Evolutionary conservation across 768 basidiomycete genomes (phyloP).

Genomic region (Lactarius deliciosus): DNA sequence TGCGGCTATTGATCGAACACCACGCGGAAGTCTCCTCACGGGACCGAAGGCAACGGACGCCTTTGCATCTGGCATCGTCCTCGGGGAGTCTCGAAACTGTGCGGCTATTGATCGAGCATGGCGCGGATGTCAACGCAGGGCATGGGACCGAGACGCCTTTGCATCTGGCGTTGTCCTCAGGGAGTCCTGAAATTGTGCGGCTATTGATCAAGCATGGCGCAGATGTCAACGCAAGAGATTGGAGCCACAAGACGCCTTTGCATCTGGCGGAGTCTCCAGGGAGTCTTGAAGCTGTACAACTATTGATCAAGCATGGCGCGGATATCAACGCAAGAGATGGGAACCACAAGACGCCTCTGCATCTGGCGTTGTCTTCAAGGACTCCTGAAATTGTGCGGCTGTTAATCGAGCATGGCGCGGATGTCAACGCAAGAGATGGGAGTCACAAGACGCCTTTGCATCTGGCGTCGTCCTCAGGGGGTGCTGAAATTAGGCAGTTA

Average conservation of each 20-base stretch:
- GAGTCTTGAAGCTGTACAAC: not conserved
- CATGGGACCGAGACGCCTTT: too few species aligned
- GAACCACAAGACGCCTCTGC: too few species aligned
- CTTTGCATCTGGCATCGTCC: not conserved
- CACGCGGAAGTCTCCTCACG: too few species aligned
- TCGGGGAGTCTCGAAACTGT: too few species aligned
- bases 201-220: too few species aligned
- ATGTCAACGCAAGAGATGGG: not conserved
- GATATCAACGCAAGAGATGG: too few species aligned
- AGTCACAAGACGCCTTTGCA: not conserved
- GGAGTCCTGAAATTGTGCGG: too few species aligned
- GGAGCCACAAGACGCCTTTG: not conserved
- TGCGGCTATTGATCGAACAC: too few species aligned
- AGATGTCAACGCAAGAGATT: too few species aligned
- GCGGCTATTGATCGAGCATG: too few species aligned
- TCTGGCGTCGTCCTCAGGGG: not conserved
- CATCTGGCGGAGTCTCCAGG: not conserved
- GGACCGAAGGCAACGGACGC: not conserved
- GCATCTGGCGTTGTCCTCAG: too few species aligned
- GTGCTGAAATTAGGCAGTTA: not conserved
- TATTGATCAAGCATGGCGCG: not conserved
- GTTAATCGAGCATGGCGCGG: not conserved
- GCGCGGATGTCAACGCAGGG: too few species aligned
- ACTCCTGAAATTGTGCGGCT: not conserved
- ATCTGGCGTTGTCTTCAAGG: not conserved